Conservation (phyloP, 2,329 filamentous ascomycete species). For the Phoma sp. region DNA sequence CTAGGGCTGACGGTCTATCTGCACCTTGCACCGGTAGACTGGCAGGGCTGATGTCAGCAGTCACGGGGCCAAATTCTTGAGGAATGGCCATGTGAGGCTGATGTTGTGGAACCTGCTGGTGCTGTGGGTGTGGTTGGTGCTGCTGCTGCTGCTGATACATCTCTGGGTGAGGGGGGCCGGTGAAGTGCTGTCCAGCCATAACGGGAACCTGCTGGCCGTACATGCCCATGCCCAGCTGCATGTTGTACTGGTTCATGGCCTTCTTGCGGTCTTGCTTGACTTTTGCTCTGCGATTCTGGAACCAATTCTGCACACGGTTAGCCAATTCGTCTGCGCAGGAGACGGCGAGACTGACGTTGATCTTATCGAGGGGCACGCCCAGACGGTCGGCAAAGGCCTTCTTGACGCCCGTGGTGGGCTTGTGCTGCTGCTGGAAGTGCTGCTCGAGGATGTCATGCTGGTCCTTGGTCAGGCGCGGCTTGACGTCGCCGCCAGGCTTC, state of each 20-base stretch:
- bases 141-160: slow-evolving; percentile 16
- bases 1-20: slow-evolving; percentile 40
- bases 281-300: slow-evolving; percentile 60
- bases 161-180: slow-evolving; percentile 10
- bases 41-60: slow-evolving; percentile 45
- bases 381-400: slow-evolving; percentile 57
- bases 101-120: slow-evolving; percentile 20
- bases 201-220: slow-evolving; percentile 31
- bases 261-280: slow-evolving; percentile 61
- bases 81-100: slow-evolving; percentile 36
- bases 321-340: slow-evolving; percentile 13
- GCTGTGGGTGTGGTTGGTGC: slow-evolving; percentile 5
- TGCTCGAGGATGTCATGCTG: slow-evolving; percentile 60
- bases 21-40: slow-evolving; percentile 41
- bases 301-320: slow-evolving; percentile 57
- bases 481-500: slow-evolving; percentile 52
- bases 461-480: slow-evolving; percentile 59
- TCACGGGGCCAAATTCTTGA: slow-evolving; percentile 36
- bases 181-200: slow-evolving; percentile 26
- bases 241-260: slow-evolving; percentile 46
- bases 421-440: slow-evolving; percentile 56
- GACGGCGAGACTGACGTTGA: slow-evolving; percentile 54
- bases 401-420: slow-evolving; percentile 58
- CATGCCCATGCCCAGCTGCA: slow-evolving; percentile 38
- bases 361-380: slow-evolving; percentile 58